Evolutionary conservation across 768 basidiomycete species (phyloP).

Genomic region (Phaeotremella skinneri): DNA sequence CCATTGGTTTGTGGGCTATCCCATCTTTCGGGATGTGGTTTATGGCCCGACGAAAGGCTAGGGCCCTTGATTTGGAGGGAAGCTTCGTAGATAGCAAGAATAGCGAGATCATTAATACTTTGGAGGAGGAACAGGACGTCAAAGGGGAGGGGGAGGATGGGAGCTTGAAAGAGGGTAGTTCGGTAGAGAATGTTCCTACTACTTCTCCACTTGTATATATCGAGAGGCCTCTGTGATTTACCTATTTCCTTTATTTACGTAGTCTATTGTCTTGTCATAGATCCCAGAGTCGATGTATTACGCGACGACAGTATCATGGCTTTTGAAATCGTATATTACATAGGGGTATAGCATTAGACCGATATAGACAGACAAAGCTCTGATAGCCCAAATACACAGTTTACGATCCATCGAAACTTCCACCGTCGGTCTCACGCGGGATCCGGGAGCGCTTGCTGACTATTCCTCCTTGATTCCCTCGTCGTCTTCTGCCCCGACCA

Average conservation of each 20-base stretch:
- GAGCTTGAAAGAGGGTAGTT: no score
- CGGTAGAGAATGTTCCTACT: no score
- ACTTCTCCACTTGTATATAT: no score
- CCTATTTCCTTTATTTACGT: no score
- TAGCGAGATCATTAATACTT: not conserved
- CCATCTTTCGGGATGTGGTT: constrained; percentile 26
- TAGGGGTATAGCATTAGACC: constrained; percentile 2
- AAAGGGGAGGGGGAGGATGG: no score
- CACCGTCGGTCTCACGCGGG: not conserved
- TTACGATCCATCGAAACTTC: not conserved
- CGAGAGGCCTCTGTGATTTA: no score
- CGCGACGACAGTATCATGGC: no score
- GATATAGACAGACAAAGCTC: not conserved
- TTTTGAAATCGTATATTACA: no score
- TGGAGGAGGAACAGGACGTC: not conserved
- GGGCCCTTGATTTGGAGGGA: not conserved
- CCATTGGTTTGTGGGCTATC: constrained; percentile 29
- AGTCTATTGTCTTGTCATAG: no score
- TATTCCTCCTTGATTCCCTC: constrained; percentile 31
- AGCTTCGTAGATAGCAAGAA: not conserved
- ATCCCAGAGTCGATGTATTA: no score
- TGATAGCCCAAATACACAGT: not conserved
- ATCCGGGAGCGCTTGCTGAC: not conserved
- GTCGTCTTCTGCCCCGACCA: constrained; percentile 27
- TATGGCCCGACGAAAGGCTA: constrained; percentile 8